Base-by-base conservation (phyloP, 495 filamentous ascomycete genomes). In the Penicillium dipodomyicola region DNA sequence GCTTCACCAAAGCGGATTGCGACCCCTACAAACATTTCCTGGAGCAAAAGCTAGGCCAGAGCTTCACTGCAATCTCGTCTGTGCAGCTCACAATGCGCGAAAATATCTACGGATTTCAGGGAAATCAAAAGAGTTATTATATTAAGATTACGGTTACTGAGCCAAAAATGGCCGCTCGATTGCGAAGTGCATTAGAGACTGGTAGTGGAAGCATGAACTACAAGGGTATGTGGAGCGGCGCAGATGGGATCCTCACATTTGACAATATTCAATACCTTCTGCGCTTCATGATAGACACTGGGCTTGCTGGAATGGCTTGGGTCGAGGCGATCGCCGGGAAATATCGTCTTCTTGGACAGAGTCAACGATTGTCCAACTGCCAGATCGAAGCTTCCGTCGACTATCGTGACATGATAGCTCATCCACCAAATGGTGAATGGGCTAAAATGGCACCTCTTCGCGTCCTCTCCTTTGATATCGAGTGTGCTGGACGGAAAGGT, bases 401-500 rank as follows among this genome's bases (percentile, higher is more conserved):
- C 72, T 97, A 92, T 63, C 75, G 72, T 54, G 85, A 97, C 64
- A 74, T 99, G 37, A 87, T 96, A 56, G 85, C 94, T 7, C 93
- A 97, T 68, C 80, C 88, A 23, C 84, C 90, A n/a, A 87, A 89
- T 55, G 94, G 92, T 4, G 94, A 97, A 67, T 99, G 94, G 90
- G 90, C 90, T 10, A 99, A 96, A 74, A 97, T 99, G 90, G 95
- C 94, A 0, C 94, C 94, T 1, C 77, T 99, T 19, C 85, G 94
- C 37, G 85, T 96, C 49, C 72, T 99, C 14, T 97, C 92, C 3
- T 97, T 99, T 60, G 94, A 99, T 83, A 99, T 99, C 61, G 94
- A 99, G 69, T 99, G 94, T 68, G 95, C 94, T 57, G 94, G 94
- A 25, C 89, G 94, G 59, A 96, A 97, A 72, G 94, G 94, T 39